Evolutionary conservation across 345 rosid species (phyloP).

Genomic region (Turnera subulata): DNA sequence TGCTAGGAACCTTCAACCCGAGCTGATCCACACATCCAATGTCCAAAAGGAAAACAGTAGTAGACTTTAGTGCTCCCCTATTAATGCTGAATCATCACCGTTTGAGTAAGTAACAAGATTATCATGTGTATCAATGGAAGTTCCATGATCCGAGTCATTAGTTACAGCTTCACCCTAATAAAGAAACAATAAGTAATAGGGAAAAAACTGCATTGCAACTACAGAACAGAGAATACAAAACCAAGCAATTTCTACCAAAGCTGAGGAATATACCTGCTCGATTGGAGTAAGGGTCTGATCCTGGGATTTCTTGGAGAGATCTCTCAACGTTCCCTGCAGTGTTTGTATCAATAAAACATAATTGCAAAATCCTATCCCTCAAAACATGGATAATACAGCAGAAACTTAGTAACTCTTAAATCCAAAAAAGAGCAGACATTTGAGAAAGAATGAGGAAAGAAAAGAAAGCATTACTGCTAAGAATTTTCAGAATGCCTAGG

Average conservation of each 20-base stretch:
- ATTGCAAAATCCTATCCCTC: neutral
- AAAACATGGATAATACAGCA: neutral
- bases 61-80: constrained; percentile 29
- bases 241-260: neutral
- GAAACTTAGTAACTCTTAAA: neutral
- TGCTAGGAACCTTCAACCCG: constrained; percentile 23
- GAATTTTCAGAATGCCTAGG: no score
- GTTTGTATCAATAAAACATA: constrained; percentile 8
- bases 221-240: neutral
- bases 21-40: constrained; percentile 1
- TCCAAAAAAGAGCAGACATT: no score
- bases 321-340: constrained; percentile 63
- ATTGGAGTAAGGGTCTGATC: constrained; percentile 41
- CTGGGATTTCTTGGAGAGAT: constrained; percentile 53
- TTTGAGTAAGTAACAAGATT: constrained; percentile 38
- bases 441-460: no score
- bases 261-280: constrained; percentile 38
- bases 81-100: constrained; percentile 38
- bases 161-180: constrained; percentile 49
- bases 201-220: neutral
- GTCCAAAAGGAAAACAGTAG: neutral
- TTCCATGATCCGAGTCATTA: constrained; percentile 40
- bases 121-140: constrained; percentile 32
- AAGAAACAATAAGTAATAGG: neutral
- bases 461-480: no score